Percentiles rank a stretch among this genome's conserved stretches.
Conservation (phyloP, 2,329 filamentous ascomycete genomes). For the Fusarium proliferatum region DNA sequence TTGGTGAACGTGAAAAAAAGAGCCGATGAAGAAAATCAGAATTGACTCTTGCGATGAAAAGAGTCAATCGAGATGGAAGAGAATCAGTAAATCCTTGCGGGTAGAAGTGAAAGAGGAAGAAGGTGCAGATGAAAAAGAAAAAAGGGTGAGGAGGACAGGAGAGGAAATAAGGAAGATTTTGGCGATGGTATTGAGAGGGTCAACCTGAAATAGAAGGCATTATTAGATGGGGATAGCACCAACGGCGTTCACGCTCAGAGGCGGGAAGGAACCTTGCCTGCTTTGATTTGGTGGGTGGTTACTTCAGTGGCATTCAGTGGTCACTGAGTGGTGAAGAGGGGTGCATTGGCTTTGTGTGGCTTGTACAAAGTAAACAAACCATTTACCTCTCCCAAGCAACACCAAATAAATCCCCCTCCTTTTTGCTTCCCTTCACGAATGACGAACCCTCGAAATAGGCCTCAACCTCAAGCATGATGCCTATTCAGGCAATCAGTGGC, state of each 20-base stretch:
- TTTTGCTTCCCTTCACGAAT: background rate
- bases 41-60: background rate
- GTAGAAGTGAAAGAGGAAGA: slow-evolving; percentile 16
- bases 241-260: slow-evolving; percentile 18
- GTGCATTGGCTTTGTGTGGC: slow-evolving; percentile 4
- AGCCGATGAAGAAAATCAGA: slow-evolving; percentile 17
- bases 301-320: slow-evolving; percentile 2
- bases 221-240: slow-evolving; percentile 18
- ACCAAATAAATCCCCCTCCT: background rate
- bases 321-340: slow-evolving; percentile 3
- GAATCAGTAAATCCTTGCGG: slow-evolving; percentile 2
- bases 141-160: slow-evolving; percentile 1
- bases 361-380: slow-evolving; percentile 43
- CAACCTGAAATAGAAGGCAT: slow-evolving; percentile 23
- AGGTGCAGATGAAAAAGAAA: background rate
- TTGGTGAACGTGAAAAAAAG: slow-evolving; percentile 1
- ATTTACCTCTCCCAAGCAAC: slow-evolving; percentile 20
- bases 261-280: slow-evolving; percentile 7
- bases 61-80: slow-evolving; percentile 2
- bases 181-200: slow-evolving; percentile 37
- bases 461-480: slow-evolving; percentile 1
- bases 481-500: background rate
- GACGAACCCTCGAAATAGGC: background rate
- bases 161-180: slow-evolving; percentile 22
- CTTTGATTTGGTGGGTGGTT: slow-evolving; percentile 1